Conservation (phyloP, 2,329 filamentous ascomycete genomes). For the Ceratocystis albifundus region DNA sequence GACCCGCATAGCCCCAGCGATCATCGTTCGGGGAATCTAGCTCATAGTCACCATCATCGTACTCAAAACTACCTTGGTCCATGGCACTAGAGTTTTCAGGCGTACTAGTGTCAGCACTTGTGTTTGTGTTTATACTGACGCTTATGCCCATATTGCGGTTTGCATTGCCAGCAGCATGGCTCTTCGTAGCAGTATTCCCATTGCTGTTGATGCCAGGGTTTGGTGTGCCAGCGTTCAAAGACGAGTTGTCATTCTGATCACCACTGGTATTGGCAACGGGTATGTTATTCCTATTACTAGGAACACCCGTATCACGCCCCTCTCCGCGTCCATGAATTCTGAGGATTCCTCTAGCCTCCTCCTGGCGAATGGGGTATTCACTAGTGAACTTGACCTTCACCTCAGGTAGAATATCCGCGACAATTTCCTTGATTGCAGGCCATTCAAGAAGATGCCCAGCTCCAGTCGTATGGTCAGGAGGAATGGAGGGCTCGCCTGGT, state of each 20-base stretch:
- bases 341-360: conserved; percentile 61
- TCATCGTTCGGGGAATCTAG: conserved; percentile 36
- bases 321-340: conserved; percentile 71
- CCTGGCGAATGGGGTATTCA: conserved; percentile 65
- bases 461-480: conserved; percentile 79
- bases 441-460: conserved; percentile 69
- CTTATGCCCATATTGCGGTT: not conserved
- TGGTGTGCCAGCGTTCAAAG: not conserved
- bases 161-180: not conserved
- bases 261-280: not conserved
- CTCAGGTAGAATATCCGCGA: conserved; percentile 39
- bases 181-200: not conserved
- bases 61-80: conserved; percentile 34
- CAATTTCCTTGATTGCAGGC: conserved; percentile 55
- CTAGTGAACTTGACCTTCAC: conserved; percentile 46
- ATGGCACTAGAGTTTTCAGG: not conserved
- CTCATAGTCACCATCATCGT: conserved; percentile 36
- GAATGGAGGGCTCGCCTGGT: conserved; percentile 57
- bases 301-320: conserved; percentile 32
- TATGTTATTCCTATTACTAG: not conserved
- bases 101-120: not conserved
- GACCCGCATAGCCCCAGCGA: conserved; percentile 50
- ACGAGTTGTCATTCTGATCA: not conserved
- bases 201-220: not conserved
- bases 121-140: not conserved